Evolutionary conservation across 2,329 filamentous ascomycete species (phyloP).

Genomic region (Beauveria australis): DNA sequence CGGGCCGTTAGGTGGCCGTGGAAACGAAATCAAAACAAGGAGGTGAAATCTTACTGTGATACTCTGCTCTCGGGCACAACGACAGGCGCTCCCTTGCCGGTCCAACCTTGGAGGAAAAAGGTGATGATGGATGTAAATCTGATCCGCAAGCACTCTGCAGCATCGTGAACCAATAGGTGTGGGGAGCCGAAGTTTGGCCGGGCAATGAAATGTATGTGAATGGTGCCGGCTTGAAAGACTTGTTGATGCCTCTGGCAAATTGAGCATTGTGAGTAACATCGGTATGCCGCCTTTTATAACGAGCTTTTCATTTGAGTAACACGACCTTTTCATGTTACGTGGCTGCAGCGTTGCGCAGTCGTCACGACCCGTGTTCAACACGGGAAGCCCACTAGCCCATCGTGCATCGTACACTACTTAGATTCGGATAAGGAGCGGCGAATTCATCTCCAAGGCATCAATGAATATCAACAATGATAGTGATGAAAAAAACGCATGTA

Average conservation of each 20-base stretch:
- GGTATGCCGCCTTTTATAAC: neutral
- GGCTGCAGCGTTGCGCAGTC: neutral
- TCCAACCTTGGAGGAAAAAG: neutral
- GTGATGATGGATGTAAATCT: slow-evolving; percentile 3
- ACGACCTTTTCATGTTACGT: neutral
- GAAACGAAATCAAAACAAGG: neutral
- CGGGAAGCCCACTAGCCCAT: no score
- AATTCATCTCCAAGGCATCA: no score
- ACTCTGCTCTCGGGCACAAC: neutral
- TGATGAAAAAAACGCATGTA: no score
- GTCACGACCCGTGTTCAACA: no score
- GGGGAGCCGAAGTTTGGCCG: slow-evolving; percentile 12
- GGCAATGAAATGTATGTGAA: neutral
- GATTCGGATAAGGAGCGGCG: neutral
- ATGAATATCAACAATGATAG: no score
- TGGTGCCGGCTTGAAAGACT: no score
- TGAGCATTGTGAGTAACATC: neutral
- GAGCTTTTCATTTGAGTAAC: neutral
- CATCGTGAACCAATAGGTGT: neutral
- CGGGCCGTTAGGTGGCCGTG: neutral
- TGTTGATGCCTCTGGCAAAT: neutral
- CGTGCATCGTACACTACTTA: neutral
- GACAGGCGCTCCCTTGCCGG: neutral
- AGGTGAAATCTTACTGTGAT: neutral
- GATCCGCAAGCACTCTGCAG: neutral